These are phyloP conservation scores for Clavulina sp. DNA, from an alignment of 768 basidiomycete genomes.

Conservation along the genomic window DNA sequence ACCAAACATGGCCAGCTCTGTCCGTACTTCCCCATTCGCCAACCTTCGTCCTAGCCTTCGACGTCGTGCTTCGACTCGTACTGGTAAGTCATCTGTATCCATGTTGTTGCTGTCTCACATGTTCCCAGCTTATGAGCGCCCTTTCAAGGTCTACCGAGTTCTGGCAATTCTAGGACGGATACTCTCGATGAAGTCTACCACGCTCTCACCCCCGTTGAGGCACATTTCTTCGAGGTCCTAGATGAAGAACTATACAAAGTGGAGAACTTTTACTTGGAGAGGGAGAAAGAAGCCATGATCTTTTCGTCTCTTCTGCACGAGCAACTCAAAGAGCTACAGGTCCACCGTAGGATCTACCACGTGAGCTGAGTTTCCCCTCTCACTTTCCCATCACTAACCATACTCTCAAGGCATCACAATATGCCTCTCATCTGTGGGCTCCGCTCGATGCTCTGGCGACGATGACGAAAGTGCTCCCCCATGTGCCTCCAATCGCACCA, in stretches of 20 bases:
- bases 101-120: background rate
- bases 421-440: background rate
- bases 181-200: conserved; percentile 26
- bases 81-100: background rate
- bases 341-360: conserved; percentile 43
- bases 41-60: background rate
- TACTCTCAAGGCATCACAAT: background rate
- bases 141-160: background rate
- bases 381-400: background rate
- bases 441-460: background rate
- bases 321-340: conserved; percentile 58
- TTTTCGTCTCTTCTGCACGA: conserved; percentile 30
- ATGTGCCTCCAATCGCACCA: background rate
- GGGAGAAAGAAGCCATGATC: conserved; percentile 38
- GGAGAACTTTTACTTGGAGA: conserved; percentile 59
- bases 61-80: background rate
- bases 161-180: background rate
- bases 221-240: conserved; percentile 57
- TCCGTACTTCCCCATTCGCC: background rate
- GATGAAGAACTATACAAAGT: conserved; percentile 74
- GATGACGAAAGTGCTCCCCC: background rate
- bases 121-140: background rate
- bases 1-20: background rate
- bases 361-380: conserved; percentile 22
- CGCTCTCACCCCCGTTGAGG: conserved; percentile 40